Percentiles rank a stretch among this genome's conserved stretches.
phyloP scores from a whole-genome alignment of 2,329 filamentous ascomycete species.

The Mycogone perniciosa region DNA sequence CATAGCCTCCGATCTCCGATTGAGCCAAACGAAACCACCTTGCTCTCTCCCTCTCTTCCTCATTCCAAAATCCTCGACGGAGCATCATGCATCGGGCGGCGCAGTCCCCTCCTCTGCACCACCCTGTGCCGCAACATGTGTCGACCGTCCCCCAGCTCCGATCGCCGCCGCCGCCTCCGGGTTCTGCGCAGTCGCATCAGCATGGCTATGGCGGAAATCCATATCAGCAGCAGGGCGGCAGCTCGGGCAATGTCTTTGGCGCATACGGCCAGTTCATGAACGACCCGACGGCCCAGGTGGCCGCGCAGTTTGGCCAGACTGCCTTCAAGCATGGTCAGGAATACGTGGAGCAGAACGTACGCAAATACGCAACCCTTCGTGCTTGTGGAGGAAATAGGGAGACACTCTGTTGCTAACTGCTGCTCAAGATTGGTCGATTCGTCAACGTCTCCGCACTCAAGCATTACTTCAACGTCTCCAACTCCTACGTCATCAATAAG shows the following conservation, averaged over 20 bases:
- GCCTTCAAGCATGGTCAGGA: conserved; percentile 89
- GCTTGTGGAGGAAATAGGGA: background rate
- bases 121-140: conserved; percentile 96
- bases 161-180: conserved; percentile 78
- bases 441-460: conserved; percentile 90
- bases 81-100: conserved; percentile 71
- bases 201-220: conserved; percentile 63
- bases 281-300: conserved; percentile 91
- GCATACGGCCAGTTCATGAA: conserved; percentile 91
- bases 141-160: conserved; percentile 95
- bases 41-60: background rate
- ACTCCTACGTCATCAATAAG: conserved; percentile 93
- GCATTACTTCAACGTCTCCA: conserved; percentile 99
- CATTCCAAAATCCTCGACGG: conserved; percentile 11
- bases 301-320: conserved; percentile 86
- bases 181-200: conserved; percentile 60
- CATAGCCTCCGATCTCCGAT: too few relatives aligned
- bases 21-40: conserved; percentile 25
- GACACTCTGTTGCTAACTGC: conserved; percentile 13
- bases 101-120: conserved; percentile 89
- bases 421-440: conserved; percentile 55
- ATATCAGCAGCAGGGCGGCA: conserved; percentile 60
- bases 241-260: conserved; percentile 51
- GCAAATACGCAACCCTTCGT: conserved; percentile 20
- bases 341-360: conserved; percentile 90